phyloP scores from a whole-genome alignment of 1,139 yeast genomes.

The Protomyces lactucae-debilis region DNA sequence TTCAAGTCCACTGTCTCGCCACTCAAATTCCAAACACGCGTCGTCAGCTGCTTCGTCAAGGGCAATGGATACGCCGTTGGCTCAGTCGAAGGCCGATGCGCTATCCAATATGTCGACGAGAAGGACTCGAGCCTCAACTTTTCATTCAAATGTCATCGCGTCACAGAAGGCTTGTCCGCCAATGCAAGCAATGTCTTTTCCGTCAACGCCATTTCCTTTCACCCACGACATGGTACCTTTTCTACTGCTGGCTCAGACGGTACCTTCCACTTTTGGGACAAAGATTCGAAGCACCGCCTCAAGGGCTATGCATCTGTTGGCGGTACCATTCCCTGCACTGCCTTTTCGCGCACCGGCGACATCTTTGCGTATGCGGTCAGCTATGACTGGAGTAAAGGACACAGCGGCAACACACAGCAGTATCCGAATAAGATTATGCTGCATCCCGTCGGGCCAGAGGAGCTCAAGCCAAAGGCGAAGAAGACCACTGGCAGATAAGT shows the following conservation, averaged over 20 bases:
- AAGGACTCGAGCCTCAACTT: constrained; percentile 44
- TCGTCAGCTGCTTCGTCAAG: constrained; percentile 75
- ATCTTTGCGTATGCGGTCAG: constrained; percentile 88
- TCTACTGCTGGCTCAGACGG: constrained; percentile 96
- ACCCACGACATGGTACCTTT: constrained; percentile 86
- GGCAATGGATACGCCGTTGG: constrained; percentile 93
- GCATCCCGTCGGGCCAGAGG: constrained; percentile 81
- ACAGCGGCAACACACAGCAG: constrained; percentile 59
- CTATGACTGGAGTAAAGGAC: constrained; percentile 80
- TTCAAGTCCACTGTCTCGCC: constrained; percentile 76
- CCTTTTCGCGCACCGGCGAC: constrained; percentile 76
- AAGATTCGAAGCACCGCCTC: constrained; percentile 82
- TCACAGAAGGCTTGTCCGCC: constrained; percentile 47
- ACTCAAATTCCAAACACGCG: constrained; percentile 82
- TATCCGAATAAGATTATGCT: constrained; percentile 72
- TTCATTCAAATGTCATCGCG: constrained; percentile 90
- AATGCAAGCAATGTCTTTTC: constrained; percentile 57
- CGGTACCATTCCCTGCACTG: constrained; percentile 69
- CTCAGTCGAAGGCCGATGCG: constrained; percentile 93
- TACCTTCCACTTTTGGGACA: constrained; percentile 92
- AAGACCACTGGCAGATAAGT: constrained; percentile 13
- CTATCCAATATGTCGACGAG: constrained; percentile 89
- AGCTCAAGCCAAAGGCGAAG: constrained; percentile 65
- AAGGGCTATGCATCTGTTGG: constrained; percentile 63
- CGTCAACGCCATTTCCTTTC: constrained; percentile 76